Percentiles rank a stretch among this genome's conserved stretches.
Evolutionary conservation across 2,329 filamentous ascomycete species (phyloP).

Genomic region (Diaporthe sp.): DNA sequence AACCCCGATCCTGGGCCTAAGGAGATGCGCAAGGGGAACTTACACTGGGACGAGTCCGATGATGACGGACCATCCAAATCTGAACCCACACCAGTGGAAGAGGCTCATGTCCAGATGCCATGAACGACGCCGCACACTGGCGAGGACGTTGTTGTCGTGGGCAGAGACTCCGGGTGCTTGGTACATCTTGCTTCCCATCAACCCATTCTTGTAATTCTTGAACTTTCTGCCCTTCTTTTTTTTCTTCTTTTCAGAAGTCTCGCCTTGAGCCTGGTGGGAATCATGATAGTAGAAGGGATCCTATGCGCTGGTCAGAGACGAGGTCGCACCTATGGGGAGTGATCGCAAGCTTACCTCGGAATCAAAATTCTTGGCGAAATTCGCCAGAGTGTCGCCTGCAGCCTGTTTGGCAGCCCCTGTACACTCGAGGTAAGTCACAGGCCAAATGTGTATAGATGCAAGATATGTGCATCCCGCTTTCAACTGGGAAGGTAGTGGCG

Average conservation of each 20-base stretch:
- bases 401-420: not conserved
- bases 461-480: not conserved
- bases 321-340: not conserved
- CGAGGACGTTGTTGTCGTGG: conserved; percentile 86
- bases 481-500: not conserved
- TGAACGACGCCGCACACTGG: conserved; percentile 86
- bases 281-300: conserved; percentile 93
- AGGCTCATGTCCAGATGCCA: conserved; percentile 89
- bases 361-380: conserved; percentile 45
- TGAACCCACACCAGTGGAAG: conserved; percentile 84
- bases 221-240: conserved; percentile 62
- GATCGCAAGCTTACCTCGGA: conserved; percentile 43
- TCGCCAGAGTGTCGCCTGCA: conserved; percentile 20
- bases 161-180: conserved; percentile 83
- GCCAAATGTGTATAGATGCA: not conserved
- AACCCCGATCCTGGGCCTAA: not conserved
- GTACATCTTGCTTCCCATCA: conserved; percentile 51
- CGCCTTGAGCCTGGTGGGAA: conserved; percentile 78
- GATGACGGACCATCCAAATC: conserved; percentile 90
- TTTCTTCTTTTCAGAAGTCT: conserved; percentile 47
- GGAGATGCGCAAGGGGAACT: conserved; percentile 55
- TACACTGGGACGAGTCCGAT: conserved; percentile 87
- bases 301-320: conserved; percentile 59
- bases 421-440: not conserved
- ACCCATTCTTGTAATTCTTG: conserved; percentile 88